Evolutionary conservation across 164 flowering plant species (phyloP), one percentile per base, ranked within the genome.

Genomic region (Chimonanthus salicifolius): DNA sequence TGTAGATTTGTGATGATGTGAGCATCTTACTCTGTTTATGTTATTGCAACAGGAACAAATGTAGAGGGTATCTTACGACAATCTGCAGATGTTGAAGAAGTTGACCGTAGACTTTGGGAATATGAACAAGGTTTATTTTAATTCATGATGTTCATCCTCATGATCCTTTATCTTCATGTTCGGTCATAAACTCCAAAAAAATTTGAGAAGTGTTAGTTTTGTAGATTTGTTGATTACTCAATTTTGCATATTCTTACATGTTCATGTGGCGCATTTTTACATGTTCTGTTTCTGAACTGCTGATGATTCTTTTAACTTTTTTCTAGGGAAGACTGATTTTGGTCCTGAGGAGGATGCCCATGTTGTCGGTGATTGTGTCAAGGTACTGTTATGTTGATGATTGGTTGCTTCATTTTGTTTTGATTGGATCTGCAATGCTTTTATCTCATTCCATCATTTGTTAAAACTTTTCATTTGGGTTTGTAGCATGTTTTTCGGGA

Each of bases 61-160:
- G 87, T 85, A 60, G 99, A 95, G 87, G 99, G 99, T 45, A 92
- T 95, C 73, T 83, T 95, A 84, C 83, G 99, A 76, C 98, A 95
- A 83, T 88, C 99, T 76, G 99, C 98, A 67, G 92, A 88, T 82
- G 98, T 95, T 79, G 99, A 93, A 69, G 94, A 90, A 77, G 97
- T 95, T 79, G 92, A 95, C 72, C 87, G 68, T 49, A 87, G 99
- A 58, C 82, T 95, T 79, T 86, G 79, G 49, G 99, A 91, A 81
- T 93, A 87, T 79, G 98, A 95, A 75, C 85, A 95, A 63, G 99
- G 99, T 95, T 65, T 58, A 86, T 83, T 50, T 68, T 58, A 54
- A 64, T 71, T 51, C 13, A 7, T 51, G 13, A 7, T 51, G 58
- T 7, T 51, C 33, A 33, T 33, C 33, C 33, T 33, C 33, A 33